These are phyloP conservation scores for Agapanthus africanus DNA, from an alignment of 106 monocot species.

Conservation along the genomic window DNA sequence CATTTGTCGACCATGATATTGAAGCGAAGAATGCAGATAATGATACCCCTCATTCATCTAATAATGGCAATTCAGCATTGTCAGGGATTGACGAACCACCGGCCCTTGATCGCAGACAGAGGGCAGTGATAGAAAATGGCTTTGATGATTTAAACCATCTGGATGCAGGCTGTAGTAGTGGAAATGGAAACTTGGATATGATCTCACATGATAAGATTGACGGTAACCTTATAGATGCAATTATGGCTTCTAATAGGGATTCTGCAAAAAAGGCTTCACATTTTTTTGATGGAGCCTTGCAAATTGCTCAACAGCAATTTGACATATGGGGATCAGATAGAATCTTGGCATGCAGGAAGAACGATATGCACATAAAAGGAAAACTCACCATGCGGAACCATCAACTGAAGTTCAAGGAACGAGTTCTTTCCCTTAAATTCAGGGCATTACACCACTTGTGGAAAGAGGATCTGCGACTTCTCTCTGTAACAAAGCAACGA, in stretches of 20 bases:
- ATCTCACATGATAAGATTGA: neutral
- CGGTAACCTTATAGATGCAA: constrained; percentile 21
- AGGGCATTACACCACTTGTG: constrained; percentile 58
- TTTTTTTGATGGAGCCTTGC: constrained; percentile 18
- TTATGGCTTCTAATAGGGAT: constrained; percentile 41
- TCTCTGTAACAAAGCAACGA: constrained; percentile 41
- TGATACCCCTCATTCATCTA: neutral
- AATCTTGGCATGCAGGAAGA: constrained; percentile 10
- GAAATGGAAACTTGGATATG: neutral
- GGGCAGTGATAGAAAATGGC: neutral
- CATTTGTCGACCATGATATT: neutral
- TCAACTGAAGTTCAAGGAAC: constrained; percentile 55
- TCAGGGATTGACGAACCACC: neutral
- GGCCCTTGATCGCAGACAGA: neutral
- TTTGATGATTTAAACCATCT: neutral
- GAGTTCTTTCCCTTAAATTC: constrained; percentile 53
- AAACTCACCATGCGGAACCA: constrained; percentile 32
- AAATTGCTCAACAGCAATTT: constrained; percentile 3
- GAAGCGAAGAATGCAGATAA: constrained; percentile 1
- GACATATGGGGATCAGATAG: constrained; percentile 28
- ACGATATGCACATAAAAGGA: constrained; percentile 32
- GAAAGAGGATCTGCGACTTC: constrained; percentile 70
- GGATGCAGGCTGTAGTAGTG: neutral
- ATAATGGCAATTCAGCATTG: neutral
- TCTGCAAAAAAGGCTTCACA: constrained; percentile 30